Percentiles rank a stretch among this genome's conserved stretches.
phyloP scores from a whole-genome alignment of 345 rosid species.

The Kernera saxatilis region DNA sequence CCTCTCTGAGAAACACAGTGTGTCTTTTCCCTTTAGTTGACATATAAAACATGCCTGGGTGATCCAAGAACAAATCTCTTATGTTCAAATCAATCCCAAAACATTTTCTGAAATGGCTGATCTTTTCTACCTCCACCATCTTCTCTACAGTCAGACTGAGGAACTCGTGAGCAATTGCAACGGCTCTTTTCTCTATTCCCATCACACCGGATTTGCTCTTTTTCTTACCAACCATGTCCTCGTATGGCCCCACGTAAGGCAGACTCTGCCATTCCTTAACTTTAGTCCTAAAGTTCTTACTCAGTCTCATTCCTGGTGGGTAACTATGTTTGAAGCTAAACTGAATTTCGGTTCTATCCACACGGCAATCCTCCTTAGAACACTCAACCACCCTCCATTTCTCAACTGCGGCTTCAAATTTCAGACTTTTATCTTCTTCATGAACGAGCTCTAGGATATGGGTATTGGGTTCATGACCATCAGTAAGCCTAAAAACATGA shows the following conservation, averaged over 20 bases:
- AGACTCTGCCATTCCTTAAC: slow-evolving; percentile 79
- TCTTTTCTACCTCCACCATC: slow-evolving; percentile 92
- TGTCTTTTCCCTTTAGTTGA: slow-evolving; percentile 83
- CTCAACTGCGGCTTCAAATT: slow-evolving; percentile 61
- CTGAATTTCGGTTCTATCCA: slow-evolving; percentile 46
- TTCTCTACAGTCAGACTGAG: slow-evolving; percentile 78
- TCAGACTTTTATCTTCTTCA: slow-evolving; percentile 17
- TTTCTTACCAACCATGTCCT: slow-evolving; percentile 45
- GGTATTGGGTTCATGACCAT: slow-evolving; percentile 63
- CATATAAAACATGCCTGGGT: slow-evolving; percentile 76
- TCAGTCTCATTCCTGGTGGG: slow-evolving; percentile 85
- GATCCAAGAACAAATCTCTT: slow-evolving; percentile 88
- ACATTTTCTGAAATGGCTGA: slow-evolving; percentile 82
- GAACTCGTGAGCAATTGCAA: slow-evolving; percentile 75
- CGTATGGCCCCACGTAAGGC: slow-evolving; percentile 74
- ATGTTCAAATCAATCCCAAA: slow-evolving; percentile 77
- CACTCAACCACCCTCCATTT: slow-evolving; percentile 74
- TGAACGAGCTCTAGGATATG: slow-evolving; percentile 59
- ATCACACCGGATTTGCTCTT: slow-evolving; percentile 41
- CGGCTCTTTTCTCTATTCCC: slow-evolving; percentile 68
- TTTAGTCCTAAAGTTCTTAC: slow-evolving; percentile 64
- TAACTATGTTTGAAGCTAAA: slow-evolving; percentile 61
- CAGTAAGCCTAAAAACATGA: slow-evolving; percentile 47
- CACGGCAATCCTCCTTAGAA: slow-evolving; percentile 46
- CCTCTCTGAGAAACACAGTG: slow-evolving; percentile 84